Base-by-base conservation (phyloP, 495 filamentous ascomycete genomes). In the Penicillium bialowiezense region DNA sequence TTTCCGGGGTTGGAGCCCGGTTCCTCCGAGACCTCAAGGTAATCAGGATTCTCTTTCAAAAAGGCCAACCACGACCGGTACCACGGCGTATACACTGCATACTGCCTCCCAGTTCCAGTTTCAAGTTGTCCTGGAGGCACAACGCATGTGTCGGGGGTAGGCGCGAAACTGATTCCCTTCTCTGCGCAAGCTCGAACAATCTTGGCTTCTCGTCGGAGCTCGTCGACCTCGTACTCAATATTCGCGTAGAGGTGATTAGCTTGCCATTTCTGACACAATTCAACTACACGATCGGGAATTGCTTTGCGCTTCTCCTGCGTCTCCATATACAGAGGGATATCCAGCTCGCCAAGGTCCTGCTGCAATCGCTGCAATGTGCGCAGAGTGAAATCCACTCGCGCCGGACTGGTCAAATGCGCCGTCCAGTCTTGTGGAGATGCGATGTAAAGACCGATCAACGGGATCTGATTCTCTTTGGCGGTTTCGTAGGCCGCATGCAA, bases 371-470 rank as follows among this genome's bases (percentile, higher is more conserved):
- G 69, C 55, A 96, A 51, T 0, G 82, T 85, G 15, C 90, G 74
- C 7, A 95, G 64, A 36, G 84, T 86, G 46, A 95, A 90, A 59
- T 95, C 91, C 12, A 95, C 86, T 20, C 89, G 74, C 3, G 82
- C 78, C 0, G 89, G 78, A 40, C 86, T 79, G 1, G 81, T 84
- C 29, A 87, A 59, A 67, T 96, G 91, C 2, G 91, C 91, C 52
- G 89, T 84, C 48, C 87, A 83, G 63, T 97, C 91, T 67, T 95
- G 82, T 2, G 88, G 90, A 29, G 88, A 91, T n/a, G 90, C 52
- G 9, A 96, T 77, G 56, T 91, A 95, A 31, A 95, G 65, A 47
- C 77, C 79, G 44, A 96, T 82, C 43, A 96, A 68, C 6, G 87
- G 86, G 3, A 89, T 73, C 0, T 77, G 74, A 13, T 82, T 68